Evolutionary conservation across 306 rosid genomes (phyloP).

Genomic region (Gastrolobium bilobum): DNA sequence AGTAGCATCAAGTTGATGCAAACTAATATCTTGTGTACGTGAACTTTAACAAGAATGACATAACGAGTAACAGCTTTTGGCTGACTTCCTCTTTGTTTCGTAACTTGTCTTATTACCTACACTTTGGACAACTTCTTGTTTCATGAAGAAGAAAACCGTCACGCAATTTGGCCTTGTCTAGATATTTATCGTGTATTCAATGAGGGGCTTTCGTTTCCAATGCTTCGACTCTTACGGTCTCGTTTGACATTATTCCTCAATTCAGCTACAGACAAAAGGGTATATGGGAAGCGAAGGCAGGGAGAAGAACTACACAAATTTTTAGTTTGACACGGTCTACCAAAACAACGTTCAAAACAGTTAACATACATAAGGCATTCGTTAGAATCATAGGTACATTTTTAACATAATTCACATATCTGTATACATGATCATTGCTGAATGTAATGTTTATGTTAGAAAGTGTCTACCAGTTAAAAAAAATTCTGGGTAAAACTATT

Average conservation of each 20-base stretch:
- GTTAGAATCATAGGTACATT: not conserved
- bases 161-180: conserved; percentile 26
- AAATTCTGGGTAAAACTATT: not conserved
- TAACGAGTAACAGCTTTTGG: conserved; percentile 53
- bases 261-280: conserved; percentile 28
- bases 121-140: conserved; percentile 26
- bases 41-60: conserved; percentile 51
- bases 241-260: conserved; percentile 24
- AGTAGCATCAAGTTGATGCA: conserved; percentile 41
- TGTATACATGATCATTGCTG: not conserved
- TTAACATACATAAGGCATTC: not conserved
- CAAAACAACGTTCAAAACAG: not conserved
- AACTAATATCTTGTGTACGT: conserved; percentile 45
- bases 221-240: conserved; percentile 14
- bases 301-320: not conserved
- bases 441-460: not conserved
- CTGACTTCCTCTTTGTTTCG: conserved; percentile 53
- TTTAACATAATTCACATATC: not conserved
- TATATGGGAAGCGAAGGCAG: not conserved
- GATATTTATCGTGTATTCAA: not conserved
- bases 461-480: no score
- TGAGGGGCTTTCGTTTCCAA: conserved; percentile 13
- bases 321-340: conserved; percentile 4
- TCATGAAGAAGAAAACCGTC: conserved; percentile 21
- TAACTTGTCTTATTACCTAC: conserved; percentile 49